Conservation (phyloP, 768 basidiomycete species). For the Gyrodon lividus region DNA sequence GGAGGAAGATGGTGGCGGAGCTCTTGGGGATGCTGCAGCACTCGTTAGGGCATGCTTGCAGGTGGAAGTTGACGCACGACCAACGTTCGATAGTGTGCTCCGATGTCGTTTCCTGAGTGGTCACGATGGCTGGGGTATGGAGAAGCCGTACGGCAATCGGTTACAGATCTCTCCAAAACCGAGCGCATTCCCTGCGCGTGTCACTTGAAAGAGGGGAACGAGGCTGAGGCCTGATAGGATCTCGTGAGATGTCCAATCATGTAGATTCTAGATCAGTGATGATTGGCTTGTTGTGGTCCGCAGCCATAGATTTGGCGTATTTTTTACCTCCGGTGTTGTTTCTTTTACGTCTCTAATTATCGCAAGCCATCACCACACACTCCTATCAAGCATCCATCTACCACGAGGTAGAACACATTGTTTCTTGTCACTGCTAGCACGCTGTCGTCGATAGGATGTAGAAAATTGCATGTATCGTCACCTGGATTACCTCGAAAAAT, state of each 20-base stretch:
- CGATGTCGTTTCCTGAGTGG: conserved; percentile 81
- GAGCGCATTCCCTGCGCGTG: conserved; percentile 33
- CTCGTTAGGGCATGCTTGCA: conserved; percentile 84
- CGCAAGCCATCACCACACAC: conserved; percentile 3
- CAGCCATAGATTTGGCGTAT: conserved; percentile 9
- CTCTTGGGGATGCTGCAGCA: conserved; percentile 79
- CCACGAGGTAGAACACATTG: conserved; percentile 7
- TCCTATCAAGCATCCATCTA: conserved; percentile 10
- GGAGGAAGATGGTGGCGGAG: conserved; percentile 81
- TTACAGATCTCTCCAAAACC: conserved; percentile 24
- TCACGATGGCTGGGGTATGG: conserved; percentile 67
- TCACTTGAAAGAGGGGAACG: conserved; percentile 21
- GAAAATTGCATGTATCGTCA: conserved; percentile 13
- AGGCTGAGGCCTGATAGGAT: conserved; percentile 8
- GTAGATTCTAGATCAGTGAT: neutral
- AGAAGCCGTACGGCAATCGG: conserved; percentile 29
- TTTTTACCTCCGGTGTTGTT: conserved; percentile 3
- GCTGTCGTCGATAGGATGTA: conserved; percentile 7
- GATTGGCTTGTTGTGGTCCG: conserved; percentile 9
- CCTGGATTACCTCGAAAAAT: neutral
- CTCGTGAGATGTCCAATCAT: conserved; percentile 6
- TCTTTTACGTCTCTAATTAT: conserved; percentile 13
- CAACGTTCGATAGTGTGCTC: conserved; percentile 82
- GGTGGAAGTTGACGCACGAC: conserved; percentile 73
- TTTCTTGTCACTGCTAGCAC: conserved; percentile 6